Conservation (phyloP, 2,329 filamentous ascomycete species). For the Knufia fluminis region DNA sequence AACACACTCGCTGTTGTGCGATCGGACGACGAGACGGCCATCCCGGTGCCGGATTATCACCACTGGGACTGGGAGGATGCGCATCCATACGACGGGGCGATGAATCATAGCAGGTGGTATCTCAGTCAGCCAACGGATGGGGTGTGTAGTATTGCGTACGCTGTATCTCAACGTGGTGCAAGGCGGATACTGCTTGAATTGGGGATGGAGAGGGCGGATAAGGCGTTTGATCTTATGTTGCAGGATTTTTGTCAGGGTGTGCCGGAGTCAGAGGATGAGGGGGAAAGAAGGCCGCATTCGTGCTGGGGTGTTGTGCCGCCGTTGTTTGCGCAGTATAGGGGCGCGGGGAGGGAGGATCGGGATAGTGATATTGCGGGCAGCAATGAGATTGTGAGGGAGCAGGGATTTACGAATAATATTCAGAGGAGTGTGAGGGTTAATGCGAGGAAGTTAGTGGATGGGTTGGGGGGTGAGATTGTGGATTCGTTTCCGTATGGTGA, state of each 20-base stretch:
- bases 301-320: background rate
- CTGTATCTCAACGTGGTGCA: conserved; percentile 18
- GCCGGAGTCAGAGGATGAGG: background rate
- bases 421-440: conserved; percentile 1
- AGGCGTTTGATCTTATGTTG: conserved; percentile 4
- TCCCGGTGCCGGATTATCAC: conserved; percentile 18
- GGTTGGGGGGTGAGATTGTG: background rate
- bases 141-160: conserved; percentile 19
- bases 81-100: conserved; percentile 11
- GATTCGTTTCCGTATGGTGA: background rate
- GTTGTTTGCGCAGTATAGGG: background rate
- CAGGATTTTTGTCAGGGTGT: conserved; percentile 6
- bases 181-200: conserved; percentile 13
- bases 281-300: background rate
- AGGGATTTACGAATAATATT: background rate
- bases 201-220: background rate
- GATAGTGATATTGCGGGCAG: background rate
- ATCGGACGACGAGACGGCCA: conserved; percentile 25
- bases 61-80: conserved; percentile 15
- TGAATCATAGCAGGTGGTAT: conserved; percentile 14
- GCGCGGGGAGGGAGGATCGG: background rate
- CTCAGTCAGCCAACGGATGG: conserved; percentile 9
- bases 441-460: background rate
- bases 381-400: background rate
- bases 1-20: background rate